phyloP scores from a whole-genome alignment of 2,329 filamentous ascomycete genomes.

The Neurospora sp. region DNA sequence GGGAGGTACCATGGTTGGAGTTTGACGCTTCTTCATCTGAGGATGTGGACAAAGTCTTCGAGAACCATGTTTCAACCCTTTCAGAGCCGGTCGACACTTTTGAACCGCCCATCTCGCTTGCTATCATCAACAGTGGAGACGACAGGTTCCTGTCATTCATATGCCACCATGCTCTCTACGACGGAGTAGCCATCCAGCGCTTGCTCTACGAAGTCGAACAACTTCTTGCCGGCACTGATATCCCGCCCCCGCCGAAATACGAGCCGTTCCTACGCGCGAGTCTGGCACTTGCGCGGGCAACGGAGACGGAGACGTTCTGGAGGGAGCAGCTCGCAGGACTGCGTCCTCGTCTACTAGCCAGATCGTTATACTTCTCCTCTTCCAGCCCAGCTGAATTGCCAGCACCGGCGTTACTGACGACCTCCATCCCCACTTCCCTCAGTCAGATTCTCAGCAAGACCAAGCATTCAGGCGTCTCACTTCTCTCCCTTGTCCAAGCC shows the following conservation, averaged over 20 bases:
- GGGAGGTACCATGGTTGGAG: slow-evolving; percentile 30
- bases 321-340: slow-evolving; percentile 41
- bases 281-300: slow-evolving; percentile 36
- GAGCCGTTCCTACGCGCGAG: slow-evolving; percentile 49
- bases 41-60: slow-evolving; percentile 25
- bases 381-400: neutral
- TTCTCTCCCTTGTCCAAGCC: slow-evolving; percentile 60
- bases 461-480: slow-evolving; percentile 45
- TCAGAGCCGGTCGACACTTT: slow-evolving; percentile 32
- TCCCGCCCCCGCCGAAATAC: slow-evolving; percentile 46
- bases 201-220: slow-evolving; percentile 63
- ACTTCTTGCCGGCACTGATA: slow-evolving; percentile 33
- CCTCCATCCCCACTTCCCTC: slow-evolving; percentile 28
- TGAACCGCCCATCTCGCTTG: slow-evolving; percentile 35
- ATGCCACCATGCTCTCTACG: slow-evolving; percentile 77
- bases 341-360: neutral
- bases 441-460: slow-evolving; percentile 36
- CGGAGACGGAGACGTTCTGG: slow-evolving; percentile 57
- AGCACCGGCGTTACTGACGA: slow-evolving; percentile 10
- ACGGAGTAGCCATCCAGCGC: slow-evolving; percentile 64
- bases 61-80: slow-evolving; percentile 30
- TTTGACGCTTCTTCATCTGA: slow-evolving; percentile 20
- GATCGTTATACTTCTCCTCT: neutral
- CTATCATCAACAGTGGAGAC: slow-evolving; percentile 25
- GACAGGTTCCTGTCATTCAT: slow-evolving; percentile 35